Base-by-base conservation (phyloP, 192 early-diverging fungal species). In the Coemansia pectinata region DNA sequence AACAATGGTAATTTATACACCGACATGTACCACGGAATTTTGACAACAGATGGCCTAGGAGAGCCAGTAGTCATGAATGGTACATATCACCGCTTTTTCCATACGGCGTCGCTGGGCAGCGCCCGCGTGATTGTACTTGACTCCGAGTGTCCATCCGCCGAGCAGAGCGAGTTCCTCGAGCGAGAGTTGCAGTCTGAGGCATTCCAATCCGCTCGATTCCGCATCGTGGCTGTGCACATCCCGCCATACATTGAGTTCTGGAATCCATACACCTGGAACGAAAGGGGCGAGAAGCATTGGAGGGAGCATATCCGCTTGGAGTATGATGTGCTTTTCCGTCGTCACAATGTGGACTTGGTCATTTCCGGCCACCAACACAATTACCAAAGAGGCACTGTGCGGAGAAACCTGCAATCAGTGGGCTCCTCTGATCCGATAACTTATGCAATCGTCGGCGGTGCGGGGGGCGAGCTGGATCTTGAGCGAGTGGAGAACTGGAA, bases 331-430 rank as follows among this genome's bases (percentile, higher is more conserved):
- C 60, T 91, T 40, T 92, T 92, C 71, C 85, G 88, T 48, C 61
- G 85, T 31, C 63, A 89, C 60, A 73, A 78, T n/a, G 90, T 92
- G 2, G 91, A 92, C 66, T 65, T 92, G 38, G 89, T 92, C 6
- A 87, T 92, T 19, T 91, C 90, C 5, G 91, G 91, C 4, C 91
- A 92, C 63, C 91, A 92, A 65, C 91, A 92, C 69, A 92, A 92
- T 65, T 92, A 92, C 65, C 86, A 90, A 79, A 80, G 91, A 17
- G 66, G 73, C n/a, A 84, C 76, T 4, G 52, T 84, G 1, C 58
- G n/a, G 9, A 67, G 68, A 1, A 53, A 19, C 14, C 36, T 8
- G 1, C 23, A 47, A 9, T 69, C 85, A 61, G 63, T 67, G 4
- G 80, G 86, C 48, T 73, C 83, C 8, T 17, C 44, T n/a, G 58